Conservation (phyloP, 306 rosid species). For the Quercus agrifolia region DNA sequence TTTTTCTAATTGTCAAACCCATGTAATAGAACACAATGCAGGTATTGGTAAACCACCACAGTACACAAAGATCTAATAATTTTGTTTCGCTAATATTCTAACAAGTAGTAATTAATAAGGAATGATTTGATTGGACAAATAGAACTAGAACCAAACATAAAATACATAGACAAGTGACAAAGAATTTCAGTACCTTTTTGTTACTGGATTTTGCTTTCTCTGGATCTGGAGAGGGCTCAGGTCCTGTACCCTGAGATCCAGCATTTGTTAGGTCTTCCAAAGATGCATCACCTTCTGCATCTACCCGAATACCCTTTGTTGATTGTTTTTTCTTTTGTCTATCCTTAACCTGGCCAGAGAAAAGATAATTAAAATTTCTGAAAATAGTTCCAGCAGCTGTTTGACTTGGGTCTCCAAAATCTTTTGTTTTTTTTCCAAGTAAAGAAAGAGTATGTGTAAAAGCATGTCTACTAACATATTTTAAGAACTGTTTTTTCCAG, state of each 20-base stretch:
- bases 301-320: conserved; percentile 67
- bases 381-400: conserved; percentile 9
- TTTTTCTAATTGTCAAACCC: not conserved
- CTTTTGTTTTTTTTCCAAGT: not conserved
- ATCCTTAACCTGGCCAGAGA: conserved; percentile 64
- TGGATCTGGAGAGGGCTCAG: conserved; percentile 45
- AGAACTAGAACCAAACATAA: not conserved
- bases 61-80: not conserved
- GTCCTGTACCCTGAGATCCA: conserved; percentile 48
- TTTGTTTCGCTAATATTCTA: not conserved
- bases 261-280: conserved; percentile 65
- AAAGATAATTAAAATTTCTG: conserved; percentile 14
- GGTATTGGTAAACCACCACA: not conserved
- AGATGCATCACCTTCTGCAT: conserved; percentile 92
- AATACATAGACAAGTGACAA: not conserved
- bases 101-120: not conserved
- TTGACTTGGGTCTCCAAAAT: not conserved
- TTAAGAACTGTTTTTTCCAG: not conserved
- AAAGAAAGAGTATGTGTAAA: not conserved
- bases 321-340: conserved; percentile 75
- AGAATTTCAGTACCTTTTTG: conserved; percentile 62
- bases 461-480: not conserved
- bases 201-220: conserved; percentile 65
- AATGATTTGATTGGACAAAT: not conserved
- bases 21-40: no score